phyloP scores from a whole-genome alignment of 1,139 yeast species.

The Pichiaceae sp. region DNA sequence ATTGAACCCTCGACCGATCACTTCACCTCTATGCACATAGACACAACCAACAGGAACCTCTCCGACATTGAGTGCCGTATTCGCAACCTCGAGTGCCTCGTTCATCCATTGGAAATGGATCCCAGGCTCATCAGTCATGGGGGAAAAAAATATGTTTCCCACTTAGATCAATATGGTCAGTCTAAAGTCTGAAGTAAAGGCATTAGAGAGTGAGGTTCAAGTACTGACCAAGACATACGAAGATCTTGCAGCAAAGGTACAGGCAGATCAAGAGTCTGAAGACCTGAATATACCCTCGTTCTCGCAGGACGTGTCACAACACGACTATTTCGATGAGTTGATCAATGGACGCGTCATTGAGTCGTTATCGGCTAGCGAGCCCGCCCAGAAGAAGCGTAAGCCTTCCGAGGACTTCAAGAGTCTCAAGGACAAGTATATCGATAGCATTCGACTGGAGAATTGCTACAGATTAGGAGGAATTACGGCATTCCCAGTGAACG shows the following conservation, averaged over 20 bases:
- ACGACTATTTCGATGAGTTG: constrained; percentile 21
- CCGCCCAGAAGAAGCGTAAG: not conserved
- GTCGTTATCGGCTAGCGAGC: not conserved
- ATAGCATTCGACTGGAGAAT: constrained; percentile 29
- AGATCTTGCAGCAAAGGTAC: constrained; percentile 1
- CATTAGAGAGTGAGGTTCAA: too few relatives aligned
- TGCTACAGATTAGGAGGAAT: constrained; percentile 34
- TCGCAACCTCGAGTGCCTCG: constrained; percentile 44
- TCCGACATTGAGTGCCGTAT: constrained; percentile 41
- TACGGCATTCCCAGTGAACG: constrained; percentile 36
- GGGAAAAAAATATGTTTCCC: too few relatives aligned
- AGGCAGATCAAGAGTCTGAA: constrained; percentile 1
- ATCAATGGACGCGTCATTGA: constrained; percentile 17
- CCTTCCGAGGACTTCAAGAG: constrained; percentile 5
- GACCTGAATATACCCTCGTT: constrained; percentile 2
- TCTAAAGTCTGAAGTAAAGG: too few relatives aligned
- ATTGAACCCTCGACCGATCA: constrained; percentile 78
- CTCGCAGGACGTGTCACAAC: constrained; percentile 16
- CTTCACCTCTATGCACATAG: constrained; percentile 38
- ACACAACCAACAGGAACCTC: constrained; percentile 77
- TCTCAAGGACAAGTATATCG: constrained; percentile 5
- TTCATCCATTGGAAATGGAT: constrained; percentile 34
- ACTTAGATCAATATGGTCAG: too few relatives aligned
- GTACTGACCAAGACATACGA: too few relatives aligned
- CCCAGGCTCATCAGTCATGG: not conserved